A percentile compares a stretch with the other conserved stretches of the same genome.
phyloP scores from a whole-genome alignment of 1,284 basidiomycete species.

The Puccinia hordei region DNA sequence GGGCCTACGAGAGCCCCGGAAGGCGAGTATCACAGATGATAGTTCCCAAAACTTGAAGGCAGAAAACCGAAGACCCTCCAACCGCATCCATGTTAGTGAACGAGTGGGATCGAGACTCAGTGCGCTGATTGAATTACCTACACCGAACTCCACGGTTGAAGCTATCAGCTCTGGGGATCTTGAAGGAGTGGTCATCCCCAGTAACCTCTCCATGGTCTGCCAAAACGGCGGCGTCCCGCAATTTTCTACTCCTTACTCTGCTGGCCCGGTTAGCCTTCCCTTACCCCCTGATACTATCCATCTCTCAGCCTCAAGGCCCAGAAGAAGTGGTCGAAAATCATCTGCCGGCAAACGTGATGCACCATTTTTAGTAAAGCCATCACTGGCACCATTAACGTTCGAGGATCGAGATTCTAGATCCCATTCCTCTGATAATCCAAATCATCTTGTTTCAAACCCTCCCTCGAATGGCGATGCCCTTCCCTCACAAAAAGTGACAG shows the following conservation, averaged over 20 bases:
- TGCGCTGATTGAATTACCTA: conserved; percentile 43
- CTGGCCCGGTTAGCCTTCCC: conserved; percentile 41
- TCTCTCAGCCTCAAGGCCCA: conserved; percentile 36
- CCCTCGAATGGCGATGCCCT: neutral
- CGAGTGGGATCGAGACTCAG: conserved; percentile 24
- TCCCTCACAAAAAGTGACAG: neutral
- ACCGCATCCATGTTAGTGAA: conserved; percentile 47
- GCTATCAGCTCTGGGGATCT: conserved; percentile 20
- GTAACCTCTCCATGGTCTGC: conserved; percentile 33
- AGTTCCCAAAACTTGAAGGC: neutral
- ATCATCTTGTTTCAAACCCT: conserved; percentile 1
- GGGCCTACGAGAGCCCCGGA: neutral
- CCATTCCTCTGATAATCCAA: neutral
- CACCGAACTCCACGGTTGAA: conserved; percentile 38
- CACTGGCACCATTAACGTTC: conserved; percentile 5
- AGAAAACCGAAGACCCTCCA: conserved; percentile 9
- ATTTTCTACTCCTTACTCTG: conserved; percentile 37
- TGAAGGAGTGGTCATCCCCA: conserved; percentile 15
- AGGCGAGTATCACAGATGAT: neutral
- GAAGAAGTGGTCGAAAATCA: conserved; percentile 41
- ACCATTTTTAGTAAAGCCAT: conserved; percentile 5
- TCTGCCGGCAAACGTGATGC: conserved; percentile 8
- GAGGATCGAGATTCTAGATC: neutral
- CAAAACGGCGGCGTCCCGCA: conserved; percentile 35
- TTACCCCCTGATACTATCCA: conserved; percentile 46